Base-by-base conservation (phyloP, 164 flowering plant species). In the Akebia trifoliata region DNA sequence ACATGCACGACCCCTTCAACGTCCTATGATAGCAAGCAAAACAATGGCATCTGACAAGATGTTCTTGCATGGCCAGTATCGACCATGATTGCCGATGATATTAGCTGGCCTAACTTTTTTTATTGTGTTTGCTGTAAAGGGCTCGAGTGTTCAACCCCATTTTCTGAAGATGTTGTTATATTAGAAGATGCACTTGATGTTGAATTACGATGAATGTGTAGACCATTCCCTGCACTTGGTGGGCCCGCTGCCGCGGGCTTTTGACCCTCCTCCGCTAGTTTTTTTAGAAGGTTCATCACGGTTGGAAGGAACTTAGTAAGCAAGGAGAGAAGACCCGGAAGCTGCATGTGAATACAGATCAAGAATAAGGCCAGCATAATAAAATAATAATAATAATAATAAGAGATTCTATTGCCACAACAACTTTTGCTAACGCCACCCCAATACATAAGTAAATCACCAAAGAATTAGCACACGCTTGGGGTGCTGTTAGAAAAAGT, bases 261-360 rank as follows among this genome's bases (percentile, higher is more conserved):
- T 45, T 78, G 78, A 47, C 63, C 83, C 60, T 66, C 74, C 26
- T 69, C 78, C 0, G 82, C 82, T 14, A 81, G 80, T 61, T 64
- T 43, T 46, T 57, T 75, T 20, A 81, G 59, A 53, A 79, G 73
- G 65, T 81, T 67, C 80, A 76, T 78, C 18, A 79, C 8, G 0
- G 78, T 73, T 1, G 87, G 85, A 57, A 85, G 72, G 55, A 83
- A 76, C 74, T 58, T 75, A 10, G 78, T 59, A 0, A 75, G 69
- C 31, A 85, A 38, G 1, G 85, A 74, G 22, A 85, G 38, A 8
- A 83, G n/a, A 31, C 83, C 86, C 22, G 85, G 25, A 5, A 82
- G 60, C 92, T 85, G 82, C 60, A 42, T 58, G 21, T 15, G 18
- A 40, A 10, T 14, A 29, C 15, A 51, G 17, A 53, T 14, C 46